Evolutionary conservation across 2,329 filamentous ascomycete species (phyloP).

Genomic region (Phialophora chinensis): DNA sequence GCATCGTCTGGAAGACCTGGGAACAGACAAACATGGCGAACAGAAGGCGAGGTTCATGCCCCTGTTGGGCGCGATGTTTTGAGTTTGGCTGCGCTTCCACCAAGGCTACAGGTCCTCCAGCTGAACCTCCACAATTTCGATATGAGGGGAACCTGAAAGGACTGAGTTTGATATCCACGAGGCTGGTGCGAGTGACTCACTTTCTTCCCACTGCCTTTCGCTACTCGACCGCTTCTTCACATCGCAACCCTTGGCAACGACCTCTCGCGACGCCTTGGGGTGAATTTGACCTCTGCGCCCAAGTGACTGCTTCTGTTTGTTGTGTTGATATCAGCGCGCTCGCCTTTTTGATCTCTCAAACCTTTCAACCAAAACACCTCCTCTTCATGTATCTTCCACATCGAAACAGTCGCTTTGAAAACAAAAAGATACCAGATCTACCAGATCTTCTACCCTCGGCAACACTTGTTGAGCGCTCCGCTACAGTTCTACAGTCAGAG

Average conservation of each 20-base stretch:
- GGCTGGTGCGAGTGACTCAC: neutral
- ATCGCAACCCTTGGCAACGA: neutral
- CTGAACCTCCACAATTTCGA: neutral
- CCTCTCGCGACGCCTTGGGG: neutral
- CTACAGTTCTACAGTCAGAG: neutral
- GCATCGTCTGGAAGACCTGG: neutral
- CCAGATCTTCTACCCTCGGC: neutral
- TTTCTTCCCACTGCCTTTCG: neutral
- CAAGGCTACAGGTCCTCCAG: neutral
- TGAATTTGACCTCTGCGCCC: neutral
- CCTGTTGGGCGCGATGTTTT: neutral
- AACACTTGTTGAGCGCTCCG: neutral
- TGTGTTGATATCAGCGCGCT: neutral
- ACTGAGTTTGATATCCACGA: neutral
- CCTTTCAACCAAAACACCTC: neutral
- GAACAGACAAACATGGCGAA: neutral
- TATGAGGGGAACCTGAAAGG: neutral
- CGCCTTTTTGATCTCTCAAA: neutral
- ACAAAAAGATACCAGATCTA: neutral
- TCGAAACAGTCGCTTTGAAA: neutral
- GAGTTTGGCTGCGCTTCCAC: neutral
- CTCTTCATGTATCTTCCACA: neutral
- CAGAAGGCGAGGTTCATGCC: neutral
- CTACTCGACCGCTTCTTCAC: neutral
- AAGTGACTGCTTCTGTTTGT: constrained; percentile 5